A percentile compares a stretch with the other conserved stretches of the same genome.
These are phyloP conservation scores for Phaseolus lunatus DNA, from an alignment of 306 rosid species.

Conservation along the genomic window DNA sequence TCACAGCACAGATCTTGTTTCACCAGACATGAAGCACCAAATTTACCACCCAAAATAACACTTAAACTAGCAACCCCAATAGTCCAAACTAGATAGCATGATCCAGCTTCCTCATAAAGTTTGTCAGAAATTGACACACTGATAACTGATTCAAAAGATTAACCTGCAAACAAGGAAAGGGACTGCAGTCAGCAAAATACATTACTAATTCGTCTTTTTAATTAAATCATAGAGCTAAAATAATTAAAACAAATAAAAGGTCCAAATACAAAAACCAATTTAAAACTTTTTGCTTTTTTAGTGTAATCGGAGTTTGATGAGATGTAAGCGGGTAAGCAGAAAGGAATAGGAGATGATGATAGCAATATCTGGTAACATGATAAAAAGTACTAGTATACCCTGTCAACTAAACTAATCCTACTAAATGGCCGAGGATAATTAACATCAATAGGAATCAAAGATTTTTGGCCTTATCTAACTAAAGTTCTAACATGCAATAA, in stretches of 20 bases:
- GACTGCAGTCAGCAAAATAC: conserved; percentile 23
- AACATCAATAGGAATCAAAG: neutral
- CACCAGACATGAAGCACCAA: conserved; percentile 40
- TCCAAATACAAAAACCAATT: conserved; percentile 18
- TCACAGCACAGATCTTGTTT: conserved; percentile 43
- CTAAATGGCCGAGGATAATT: conserved; percentile 11
- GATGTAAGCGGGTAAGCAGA: neutral
- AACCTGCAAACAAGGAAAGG: conserved; percentile 43
- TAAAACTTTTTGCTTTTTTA: neutral
- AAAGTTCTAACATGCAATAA: conserved; percentile 22
- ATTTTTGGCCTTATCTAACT: neutral
- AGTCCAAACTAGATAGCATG: conserved; percentile 10
- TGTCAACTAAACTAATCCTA: neutral
- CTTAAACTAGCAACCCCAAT: conserved; percentile 24
- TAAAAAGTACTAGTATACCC: neutral
- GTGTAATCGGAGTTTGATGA: conserved; percentile 8
- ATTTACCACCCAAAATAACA: conserved; percentile 36
- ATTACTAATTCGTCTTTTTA: neutral
- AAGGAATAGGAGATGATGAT: conserved; percentile 5
- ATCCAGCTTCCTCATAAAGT: conserved; percentile 11
- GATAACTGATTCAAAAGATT: conserved; percentile 16
- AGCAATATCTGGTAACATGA: neutral
- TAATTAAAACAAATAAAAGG: conserved; percentile 17
- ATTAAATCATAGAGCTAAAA: conserved; percentile 26
- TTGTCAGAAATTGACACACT: conserved; percentile 19